Evolutionary conservation across 2,329 filamentous ascomycete genomes (phyloP).

Genomic region (Acrocalymma vagum): DNA sequence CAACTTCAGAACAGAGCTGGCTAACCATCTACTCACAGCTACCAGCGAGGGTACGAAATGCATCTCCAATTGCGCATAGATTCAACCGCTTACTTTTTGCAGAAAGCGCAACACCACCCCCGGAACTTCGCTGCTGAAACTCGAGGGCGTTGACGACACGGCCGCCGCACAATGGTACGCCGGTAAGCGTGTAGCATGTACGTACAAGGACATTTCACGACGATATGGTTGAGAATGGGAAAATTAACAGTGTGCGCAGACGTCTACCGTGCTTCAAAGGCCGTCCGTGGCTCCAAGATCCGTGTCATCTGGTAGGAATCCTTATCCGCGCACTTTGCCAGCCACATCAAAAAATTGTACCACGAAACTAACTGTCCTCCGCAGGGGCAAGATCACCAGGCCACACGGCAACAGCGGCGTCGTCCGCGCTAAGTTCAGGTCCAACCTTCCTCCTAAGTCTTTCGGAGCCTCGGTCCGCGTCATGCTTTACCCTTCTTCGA

Average conservation of each 20-base stretch:
- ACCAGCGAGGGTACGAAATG: conserved; percentile 75
- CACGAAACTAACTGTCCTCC: too few relatives aligned
- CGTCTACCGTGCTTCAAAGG: conserved; percentile 95
- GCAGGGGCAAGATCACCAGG: conserved; percentile 96
- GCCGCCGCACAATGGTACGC: conserved; percentile 92
- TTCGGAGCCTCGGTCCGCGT: conserved; percentile 88
- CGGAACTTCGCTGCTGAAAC: conserved; percentile 93
- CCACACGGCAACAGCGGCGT: conserved; percentile 98
- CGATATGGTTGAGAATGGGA: conserved; percentile 4
- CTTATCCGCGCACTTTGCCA: too few relatives aligned
- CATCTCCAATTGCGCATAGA: conserved; percentile 14
- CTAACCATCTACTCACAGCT: conserved; percentile 56
- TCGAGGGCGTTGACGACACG: conserved; percentile 95
- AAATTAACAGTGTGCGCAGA: conserved; percentile 47
- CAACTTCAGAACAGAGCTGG: conserved; percentile 55
- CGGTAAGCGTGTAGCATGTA: conserved; percentile 94
- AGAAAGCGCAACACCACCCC: conserved; percentile 89
- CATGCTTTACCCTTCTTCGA: conserved; percentile 98
- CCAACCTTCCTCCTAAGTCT: conserved; percentile 94
- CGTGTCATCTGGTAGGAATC: conserved; percentile 91
- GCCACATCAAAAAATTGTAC: too few relatives aligned
- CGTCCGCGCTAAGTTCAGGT: conserved; percentile 95
- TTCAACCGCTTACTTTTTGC: conserved; percentile 23
- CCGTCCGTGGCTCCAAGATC: conserved; percentile 98
- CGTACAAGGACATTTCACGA: conserved; percentile 15